phyloP scores from a whole-genome alignment of 768 basidiomycete species.

The Xerocomus potaroensis region DNA sequence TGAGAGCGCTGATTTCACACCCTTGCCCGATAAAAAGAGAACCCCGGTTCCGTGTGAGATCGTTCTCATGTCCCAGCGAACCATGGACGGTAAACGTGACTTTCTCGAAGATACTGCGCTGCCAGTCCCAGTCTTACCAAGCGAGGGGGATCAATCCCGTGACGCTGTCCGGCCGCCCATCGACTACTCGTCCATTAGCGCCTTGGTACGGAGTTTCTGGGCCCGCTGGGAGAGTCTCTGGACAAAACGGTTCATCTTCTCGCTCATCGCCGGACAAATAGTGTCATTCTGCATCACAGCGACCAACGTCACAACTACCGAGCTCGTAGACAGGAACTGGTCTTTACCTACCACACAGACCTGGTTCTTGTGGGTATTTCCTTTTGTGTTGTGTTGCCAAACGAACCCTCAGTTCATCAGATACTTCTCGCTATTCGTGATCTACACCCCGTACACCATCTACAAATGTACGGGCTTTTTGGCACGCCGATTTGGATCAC shows the following conservation, averaged over 20 bases:
- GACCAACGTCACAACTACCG: constrained; percentile 83
- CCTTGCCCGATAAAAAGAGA: constrained; percentile 11
- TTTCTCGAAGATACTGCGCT: constrained; percentile 10
- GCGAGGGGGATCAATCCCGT: not conserved
- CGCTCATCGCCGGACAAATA: constrained; percentile 73
- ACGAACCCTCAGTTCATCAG: constrained; percentile 33
- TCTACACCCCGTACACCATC: constrained; percentile 88
- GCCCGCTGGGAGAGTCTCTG: constrained; percentile 70
- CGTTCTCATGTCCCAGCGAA: constrained; percentile 12
- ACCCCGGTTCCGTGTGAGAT: not conserved
- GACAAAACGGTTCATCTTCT: constrained; percentile 68
- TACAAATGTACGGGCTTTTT: constrained; percentile 60
- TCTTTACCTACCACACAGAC: constrained; percentile 76
- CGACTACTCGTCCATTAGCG: constrained; percentile 54
- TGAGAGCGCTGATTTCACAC: not conserved
- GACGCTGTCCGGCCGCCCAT: constrained; percentile 50
- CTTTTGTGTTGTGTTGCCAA: not conserved
- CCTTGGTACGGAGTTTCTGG: constrained; percentile 50
- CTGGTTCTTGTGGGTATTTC: constrained; percentile 64
- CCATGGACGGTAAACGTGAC: constrained; percentile 25
- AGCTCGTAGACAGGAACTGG: constrained; percentile 67
- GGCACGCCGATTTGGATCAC: not conserved
- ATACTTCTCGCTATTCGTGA: constrained; percentile 69
- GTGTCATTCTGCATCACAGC: constrained; percentile 87
- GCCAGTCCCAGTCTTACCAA: not conserved